Evolutionary conservation across 2,329 filamentous ascomycete species (phyloP), one percentile per base, ranked within the genome.

Genomic region (Arachnomyces sp.): DNA sequence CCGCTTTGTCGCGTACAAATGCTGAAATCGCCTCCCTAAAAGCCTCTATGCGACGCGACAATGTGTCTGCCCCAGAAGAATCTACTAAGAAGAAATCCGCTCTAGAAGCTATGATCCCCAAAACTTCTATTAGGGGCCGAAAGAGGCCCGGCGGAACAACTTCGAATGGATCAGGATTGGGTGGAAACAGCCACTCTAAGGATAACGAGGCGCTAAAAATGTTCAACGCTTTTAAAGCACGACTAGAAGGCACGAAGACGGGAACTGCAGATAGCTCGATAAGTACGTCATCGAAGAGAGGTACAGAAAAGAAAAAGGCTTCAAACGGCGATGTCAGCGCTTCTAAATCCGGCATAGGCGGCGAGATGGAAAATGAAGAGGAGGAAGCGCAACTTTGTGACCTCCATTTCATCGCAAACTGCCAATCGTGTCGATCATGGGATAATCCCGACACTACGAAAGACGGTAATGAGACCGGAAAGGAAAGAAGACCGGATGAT

Each of bases 321-420:
- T 31, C 28, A 7, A 31, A 17, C 31, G 13, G 31, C 28, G 9
- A 38, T 42, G n/a, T n/a, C n/a, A 39, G 21, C 18, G 9, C 13
- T 28, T 12, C 25, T 31, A 18, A 35, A 21, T 34, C 48, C 9
- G 44, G 53, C 13, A 44, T 44, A 36, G 48, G 35, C 31, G 30
- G 41, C 14, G 28, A 38, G 17, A 43, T 36, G 8, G 46, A 53
- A 7, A 49, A 38, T 7, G 54, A 61, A 6, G 72, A 74, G 13
- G 81, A 82, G 78, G 86, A 93, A 58, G 81, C 79, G 2, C 74
- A 74, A 36, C 72, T 93, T 3, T 98, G 92, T 57, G 92, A 96
- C 60, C 67, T 98, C 28, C 92, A 98, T 60, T 98, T 96, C 62
- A 93, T 98, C 47, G 85, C 84, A 36, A 86, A 93, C 53, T 98